Evolutionary conservation across 305 asterid genomes (phyloP).

Genomic region (Fraxinus latifolia): DNA sequence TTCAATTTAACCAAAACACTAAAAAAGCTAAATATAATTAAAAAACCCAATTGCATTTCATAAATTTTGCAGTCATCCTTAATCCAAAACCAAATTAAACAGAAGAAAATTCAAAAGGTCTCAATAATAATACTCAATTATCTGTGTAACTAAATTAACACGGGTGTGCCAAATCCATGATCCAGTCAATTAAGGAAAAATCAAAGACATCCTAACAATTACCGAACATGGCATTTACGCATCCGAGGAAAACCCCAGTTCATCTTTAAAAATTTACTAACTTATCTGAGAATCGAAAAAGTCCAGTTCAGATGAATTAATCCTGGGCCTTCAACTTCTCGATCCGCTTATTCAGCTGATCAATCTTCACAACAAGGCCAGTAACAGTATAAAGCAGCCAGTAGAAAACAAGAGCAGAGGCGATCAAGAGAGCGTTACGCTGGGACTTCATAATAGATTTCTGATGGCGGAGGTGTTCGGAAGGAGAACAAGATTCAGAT

Average conservation of each 20-base stretch:
- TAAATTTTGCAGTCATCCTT: background rate
- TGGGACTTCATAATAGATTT: conserved; percentile 87
- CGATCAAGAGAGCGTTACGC: conserved; percentile 81
- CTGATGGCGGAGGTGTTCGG: conserved; percentile 88
- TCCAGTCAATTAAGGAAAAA: conserved; percentile 9
- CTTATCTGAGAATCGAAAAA: background rate
- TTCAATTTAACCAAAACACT: conserved; percentile 5
- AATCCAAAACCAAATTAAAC: background rate
- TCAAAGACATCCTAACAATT: conserved; percentile 19
- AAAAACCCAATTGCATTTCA: background rate
- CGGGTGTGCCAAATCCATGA: conserved; percentile 17
- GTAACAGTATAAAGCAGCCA: conserved; percentile 87
- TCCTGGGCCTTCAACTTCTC: conserved; percentile 72
- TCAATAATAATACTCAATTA: background rate
- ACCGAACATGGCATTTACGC: background rate
- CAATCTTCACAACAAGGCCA: conserved; percentile 68
- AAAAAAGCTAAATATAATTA: background rate
- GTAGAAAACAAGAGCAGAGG: conserved; percentile 68
- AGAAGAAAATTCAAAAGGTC: background rate
- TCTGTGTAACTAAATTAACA: conserved; percentile 14
- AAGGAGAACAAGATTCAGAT: conserved; percentile 67
- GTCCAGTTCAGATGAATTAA: conserved; percentile 25
- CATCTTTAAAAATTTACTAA: background rate
- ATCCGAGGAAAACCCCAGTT: background rate
- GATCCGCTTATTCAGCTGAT: conserved; percentile 63